Percentiles rank a stretch among this genome's conserved stretches.
These are phyloP conservation scores for Calocybe indica DNA, from an alignment of 768 basidiomycete species.

Conservation along the genomic window DNA sequence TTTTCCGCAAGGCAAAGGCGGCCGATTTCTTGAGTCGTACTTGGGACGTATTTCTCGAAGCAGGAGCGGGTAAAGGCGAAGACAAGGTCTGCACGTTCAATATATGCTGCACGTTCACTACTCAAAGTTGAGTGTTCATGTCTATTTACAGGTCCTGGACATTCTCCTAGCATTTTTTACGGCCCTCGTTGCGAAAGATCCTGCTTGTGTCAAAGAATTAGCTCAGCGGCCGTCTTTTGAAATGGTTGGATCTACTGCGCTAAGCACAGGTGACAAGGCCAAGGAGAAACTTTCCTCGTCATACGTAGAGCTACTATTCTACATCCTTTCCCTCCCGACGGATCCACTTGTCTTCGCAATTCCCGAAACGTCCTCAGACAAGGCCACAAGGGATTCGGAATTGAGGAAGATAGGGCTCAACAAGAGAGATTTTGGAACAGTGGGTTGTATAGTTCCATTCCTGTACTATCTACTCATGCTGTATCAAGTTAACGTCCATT, in stretches of 20 bases:
- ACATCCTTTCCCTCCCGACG: slow-evolving; percentile 26
- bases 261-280: slow-evolving; percentile 6
- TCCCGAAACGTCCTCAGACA: slow-evolving; percentile 9
- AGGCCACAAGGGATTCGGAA: slow-evolving; percentile 26
- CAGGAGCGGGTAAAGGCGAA: slow-evolving; percentile 55
- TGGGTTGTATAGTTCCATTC: slow-evolving; percentile 23
- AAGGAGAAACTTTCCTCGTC: slow-evolving; percentile 9
- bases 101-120: neutral
- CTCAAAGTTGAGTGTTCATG: neutral
- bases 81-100: slow-evolving; percentile 33
- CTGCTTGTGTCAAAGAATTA: slow-evolving; percentile 48
- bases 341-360: slow-evolving; percentile 48
- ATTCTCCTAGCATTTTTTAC: slow-evolving; percentile 55
- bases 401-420: slow-evolving; percentile 47
- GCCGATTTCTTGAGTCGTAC: slow-evolving; percentile 66
- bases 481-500: slow-evolving; percentile 26
- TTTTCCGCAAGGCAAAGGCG: slow-evolving; percentile 73
- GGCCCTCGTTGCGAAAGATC: slow-evolving; percentile 57
- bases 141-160: slow-evolving; percentile 50
- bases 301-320: slow-evolving; percentile 37
- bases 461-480: slow-evolving; percentile 3
- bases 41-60: slow-evolving; percentile 59
- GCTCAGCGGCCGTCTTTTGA: slow-evolving; percentile 24
- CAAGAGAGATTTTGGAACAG: slow-evolving; percentile 52
- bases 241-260: slow-evolving; percentile 5